These are phyloP conservation scores for Cryptococcus sp. DNA, from an alignment of 1,284 basidiomycete species.

Conservation along the genomic window DNA sequence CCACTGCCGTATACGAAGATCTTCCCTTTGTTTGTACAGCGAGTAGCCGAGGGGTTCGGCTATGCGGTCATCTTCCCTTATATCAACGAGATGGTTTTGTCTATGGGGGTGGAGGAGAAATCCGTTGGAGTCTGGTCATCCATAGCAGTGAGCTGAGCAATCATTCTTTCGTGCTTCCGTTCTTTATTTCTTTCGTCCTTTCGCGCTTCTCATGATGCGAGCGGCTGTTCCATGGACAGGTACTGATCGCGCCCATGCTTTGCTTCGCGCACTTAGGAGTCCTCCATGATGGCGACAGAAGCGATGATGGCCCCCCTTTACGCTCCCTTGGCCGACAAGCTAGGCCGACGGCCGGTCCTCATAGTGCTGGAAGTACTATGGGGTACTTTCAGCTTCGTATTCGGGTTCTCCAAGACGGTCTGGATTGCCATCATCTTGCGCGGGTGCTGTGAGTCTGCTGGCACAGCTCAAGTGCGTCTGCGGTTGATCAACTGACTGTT, in stretches of 20 bases:
- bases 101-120: slow-evolving; percentile 41
- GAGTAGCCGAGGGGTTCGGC: slow-evolving; percentile 40
- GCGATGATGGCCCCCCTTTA: slow-evolving; percentile 41
- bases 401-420: slow-evolving; percentile 27
- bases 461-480: not conserved
- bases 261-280: slow-evolving; percentile 31
- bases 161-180: not conserved
- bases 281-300: slow-evolving; percentile 40
- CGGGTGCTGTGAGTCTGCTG: slow-evolving; percentile 27
- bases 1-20: slow-evolving; percentile 35
- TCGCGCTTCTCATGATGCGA: too few relatives aligned
- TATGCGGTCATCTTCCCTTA: slow-evolving; percentile 46
- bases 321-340: slow-evolving; percentile 35
- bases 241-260: slow-evolving; percentile 5
- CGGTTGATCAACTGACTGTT: not conserved
- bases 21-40: slow-evolving; percentile 33
- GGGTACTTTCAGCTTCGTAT: slow-evolving; percentile 25
- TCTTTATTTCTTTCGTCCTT: not conserved
- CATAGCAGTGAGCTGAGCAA: slow-evolving; percentile 30
- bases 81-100: slow-evolving; percentile 45
- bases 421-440: slow-evolving; percentile 27
- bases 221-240: too few relatives aligned
- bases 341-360: slow-evolving; percentile 40
- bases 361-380: slow-evolving; percentile 22
- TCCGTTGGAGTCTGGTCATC: slow-evolving; percentile 42